Conservation (phyloP, 169 alveolate genomes). For the Eimeria sp. region DNA sequence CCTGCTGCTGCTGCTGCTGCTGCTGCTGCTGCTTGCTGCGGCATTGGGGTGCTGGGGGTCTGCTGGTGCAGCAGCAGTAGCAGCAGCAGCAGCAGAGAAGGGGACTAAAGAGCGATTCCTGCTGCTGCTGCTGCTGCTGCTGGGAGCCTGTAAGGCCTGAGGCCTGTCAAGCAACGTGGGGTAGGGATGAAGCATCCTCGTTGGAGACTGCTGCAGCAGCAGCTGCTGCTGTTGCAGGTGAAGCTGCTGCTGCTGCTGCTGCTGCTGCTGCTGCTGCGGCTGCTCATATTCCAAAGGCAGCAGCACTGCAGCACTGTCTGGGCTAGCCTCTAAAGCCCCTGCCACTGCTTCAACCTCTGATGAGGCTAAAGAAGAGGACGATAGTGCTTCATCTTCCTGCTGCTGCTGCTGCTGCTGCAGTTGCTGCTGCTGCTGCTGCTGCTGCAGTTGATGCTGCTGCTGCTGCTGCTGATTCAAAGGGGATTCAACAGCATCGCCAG, state of each 20-base stretch:
- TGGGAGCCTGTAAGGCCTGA: conserved; percentile 22
- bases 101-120: not conserved
- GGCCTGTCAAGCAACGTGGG: conserved; percentile 56
- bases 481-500: not conserved
- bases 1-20: conserved; percentile 62
- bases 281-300: not conserved
- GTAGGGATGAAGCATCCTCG: conserved; percentile 13
- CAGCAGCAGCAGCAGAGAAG: not conserved
- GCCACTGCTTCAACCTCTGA: conserved; percentile 46
- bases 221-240: conserved; percentile 50
- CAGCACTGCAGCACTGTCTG: not conserved
- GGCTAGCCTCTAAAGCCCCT: conserved; percentile 14
- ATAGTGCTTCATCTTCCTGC: not conserved
- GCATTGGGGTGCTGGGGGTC: not conserved
- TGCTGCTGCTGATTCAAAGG: no score
- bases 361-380: conserved; percentile 18
- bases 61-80: conserved; percentile 30
- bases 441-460: no score
- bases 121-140: conserved; percentile 23
- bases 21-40: conserved; percentile 12
- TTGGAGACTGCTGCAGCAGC: conserved; percentile 29
- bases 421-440: conserved; percentile 26
- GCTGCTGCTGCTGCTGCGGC: conserved; percentile 54
- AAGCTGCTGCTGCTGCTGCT: conserved; percentile 3
- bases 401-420: conserved; percentile 43